Evolutionary conservation across 345 rosid genomes (phyloP).

Genomic region (Microthlaspi erraticum): DNA sequence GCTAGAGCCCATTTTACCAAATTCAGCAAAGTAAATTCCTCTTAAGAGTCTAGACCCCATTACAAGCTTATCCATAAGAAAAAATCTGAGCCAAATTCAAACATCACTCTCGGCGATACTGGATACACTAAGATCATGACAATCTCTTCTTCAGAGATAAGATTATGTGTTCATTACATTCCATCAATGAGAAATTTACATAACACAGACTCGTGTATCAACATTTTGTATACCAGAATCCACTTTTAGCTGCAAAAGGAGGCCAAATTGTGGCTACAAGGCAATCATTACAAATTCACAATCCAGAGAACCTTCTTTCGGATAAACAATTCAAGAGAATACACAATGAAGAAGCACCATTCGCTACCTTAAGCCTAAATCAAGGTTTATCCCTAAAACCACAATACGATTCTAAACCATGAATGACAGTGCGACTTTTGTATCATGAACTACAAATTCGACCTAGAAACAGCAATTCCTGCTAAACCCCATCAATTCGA

Average conservation of each 20-base stretch:
- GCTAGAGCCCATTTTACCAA: neutral
- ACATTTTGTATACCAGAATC: neutral
- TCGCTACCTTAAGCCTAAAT: neutral
- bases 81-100: neutral
- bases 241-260: slow-evolving; percentile 11
- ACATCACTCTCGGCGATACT: neutral
- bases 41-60: neutral
- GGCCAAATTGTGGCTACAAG: neutral
- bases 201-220: no score
- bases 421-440: neutral
- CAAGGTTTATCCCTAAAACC: neutral
- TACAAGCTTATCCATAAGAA: neutral
- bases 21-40: neutral
- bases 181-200: no score
- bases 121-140: neutral
- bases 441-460: neutral
- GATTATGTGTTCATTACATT: no score
- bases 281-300: neutral
- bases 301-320: neutral
- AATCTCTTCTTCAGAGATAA: no score
- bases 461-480: slow-evolving; percentile 1
- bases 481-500: slow-evolving; percentile 4
- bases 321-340: slow-evolving; percentile 5
- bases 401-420: neutral
- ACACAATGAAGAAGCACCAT: slow-evolving; percentile 9